Base-by-base conservation (phyloP, 805 yeast species). In the Tetrapisispora phaffii region DNA sequence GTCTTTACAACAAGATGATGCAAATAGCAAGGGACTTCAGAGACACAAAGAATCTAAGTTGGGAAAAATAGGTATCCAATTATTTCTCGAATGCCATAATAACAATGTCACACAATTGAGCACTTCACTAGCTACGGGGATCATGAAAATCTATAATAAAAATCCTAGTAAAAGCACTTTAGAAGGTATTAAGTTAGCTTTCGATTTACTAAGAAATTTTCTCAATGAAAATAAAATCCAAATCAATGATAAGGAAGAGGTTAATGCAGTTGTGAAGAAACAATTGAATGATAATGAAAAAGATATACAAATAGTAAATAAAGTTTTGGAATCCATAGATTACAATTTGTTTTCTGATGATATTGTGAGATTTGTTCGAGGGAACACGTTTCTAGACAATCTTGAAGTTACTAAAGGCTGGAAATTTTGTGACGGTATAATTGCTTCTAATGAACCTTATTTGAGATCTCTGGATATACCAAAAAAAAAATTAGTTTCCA, bases 391-490 rank as follows among this genome's bases (percentile, higher is more conserved):
- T 4, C 32, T 41, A 26, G 66, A 61, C 44, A 58, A 57, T 24
- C 36, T 61, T 8, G 62, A 58, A 9, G 44, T 59, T 8, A 55
- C 63, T n/a, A 54, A 59, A 36, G 67, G 66, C 9, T 60, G 64
- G 63, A 60, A 54, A 39, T 55, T 50, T 13, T 50, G 54, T 6
- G 49, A 50, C 16, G 66, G 67, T 16, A 42, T 61, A 2, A 26
- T 56, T 31, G 56, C 55, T 35, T 48, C 55, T 17, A 58, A 58
- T 40, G 62, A 58, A 26, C 48, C 59, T n/a, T 62, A 60, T 41
- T 44, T 59, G 32, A 54, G 61, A 39, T 58, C 65, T 1, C 21
- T 61, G 1, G 53, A 51, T n/a, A 21, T 61, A 4, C 45, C 50
- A 2, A 47, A 54, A 21, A 54, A 57, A 34, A 59, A 60, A 39